Conservation (phyloP, 2,329 filamentous ascomycete species). For the Stachybotrys echinatus region DNA sequence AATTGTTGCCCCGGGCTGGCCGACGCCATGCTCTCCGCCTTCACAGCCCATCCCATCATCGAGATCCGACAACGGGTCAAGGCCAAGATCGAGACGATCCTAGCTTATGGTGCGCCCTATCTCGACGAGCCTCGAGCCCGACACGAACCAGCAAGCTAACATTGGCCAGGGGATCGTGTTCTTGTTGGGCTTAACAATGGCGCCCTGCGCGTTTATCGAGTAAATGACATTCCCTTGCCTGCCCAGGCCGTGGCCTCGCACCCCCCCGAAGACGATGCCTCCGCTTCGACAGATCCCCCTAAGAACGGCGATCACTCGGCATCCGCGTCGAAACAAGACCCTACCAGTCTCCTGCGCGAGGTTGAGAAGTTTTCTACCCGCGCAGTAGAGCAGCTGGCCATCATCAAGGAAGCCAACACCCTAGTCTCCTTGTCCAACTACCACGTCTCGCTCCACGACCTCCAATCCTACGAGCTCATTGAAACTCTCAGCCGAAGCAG, state of each 20-base stretch:
- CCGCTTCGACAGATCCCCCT: slow-evolving; percentile 16
- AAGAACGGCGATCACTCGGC: slow-evolving; percentile 19
- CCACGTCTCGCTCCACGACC: slow-evolving; percentile 83
- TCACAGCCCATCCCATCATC: slow-evolving; percentile 92
- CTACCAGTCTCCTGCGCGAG: slow-evolving; percentile 83
- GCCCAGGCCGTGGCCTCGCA: slow-evolving; percentile 24
- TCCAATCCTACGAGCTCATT: slow-evolving; percentile 76
- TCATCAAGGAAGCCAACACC: slow-evolving; percentile 91
- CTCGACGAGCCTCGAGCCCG: background rate
- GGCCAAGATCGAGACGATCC: slow-evolving; percentile 92
- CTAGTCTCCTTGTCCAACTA: slow-evolving; percentile 89
- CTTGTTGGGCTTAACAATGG: slow-evolving; percentile 90
- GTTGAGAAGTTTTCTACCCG: slow-evolving; percentile 90
- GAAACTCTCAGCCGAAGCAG: slow-evolving; percentile 77
- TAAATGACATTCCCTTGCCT: slow-evolving; percentile 60
- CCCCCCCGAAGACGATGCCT: slow-evolving; percentile 18
- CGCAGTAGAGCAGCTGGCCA: slow-evolving; percentile 86
- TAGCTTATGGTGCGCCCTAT: slow-evolving; percentile 76
- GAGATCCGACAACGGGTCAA: slow-evolving; percentile 95
- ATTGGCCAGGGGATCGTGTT: slow-evolving; percentile 69
- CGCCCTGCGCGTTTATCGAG: slow-evolving; percentile 80
- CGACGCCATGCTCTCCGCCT: slow-evolving; percentile 86
- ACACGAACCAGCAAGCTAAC: background rate
- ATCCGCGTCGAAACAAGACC: slow-evolving; percentile 35
- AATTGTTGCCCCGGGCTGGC: slow-evolving; percentile 34